A percentile compares a stretch with the other conserved stretches of the same genome.
Conservation (phyloP, 2,329 filamentous ascomycete species). For the Trichoderma sp. region DNA sequence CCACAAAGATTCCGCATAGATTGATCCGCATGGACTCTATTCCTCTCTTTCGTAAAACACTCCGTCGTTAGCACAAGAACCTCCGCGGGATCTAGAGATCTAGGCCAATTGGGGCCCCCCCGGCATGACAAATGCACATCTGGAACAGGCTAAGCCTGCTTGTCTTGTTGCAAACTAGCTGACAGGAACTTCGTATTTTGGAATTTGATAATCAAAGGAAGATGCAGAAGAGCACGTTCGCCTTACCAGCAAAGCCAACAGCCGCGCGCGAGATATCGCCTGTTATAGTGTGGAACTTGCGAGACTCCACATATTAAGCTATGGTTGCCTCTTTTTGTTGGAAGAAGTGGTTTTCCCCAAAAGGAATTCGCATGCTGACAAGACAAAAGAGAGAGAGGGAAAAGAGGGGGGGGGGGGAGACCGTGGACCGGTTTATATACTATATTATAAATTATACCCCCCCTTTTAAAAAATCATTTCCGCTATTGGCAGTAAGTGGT, state of each 20-base stretch:
- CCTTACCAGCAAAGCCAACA: not conserved
- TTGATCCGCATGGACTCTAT: not conserved
- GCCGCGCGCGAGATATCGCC: not conserved
- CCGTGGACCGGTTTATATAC: not conserved
- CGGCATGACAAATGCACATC: conserved; percentile 4
- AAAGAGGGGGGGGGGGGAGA: not conserved
- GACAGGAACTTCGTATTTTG: not conserved
- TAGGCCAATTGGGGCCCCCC: not conserved
- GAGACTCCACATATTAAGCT: not conserved
- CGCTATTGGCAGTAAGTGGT: not conserved
- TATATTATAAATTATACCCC: not conserved
- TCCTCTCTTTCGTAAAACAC: conserved; percentile 2
- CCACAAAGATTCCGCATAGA: not conserved
- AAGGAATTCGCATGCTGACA: not conserved
- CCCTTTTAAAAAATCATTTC: not conserved
- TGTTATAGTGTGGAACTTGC: not conserved
- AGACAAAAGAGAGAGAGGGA: not conserved
- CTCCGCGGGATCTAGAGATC: not conserved
- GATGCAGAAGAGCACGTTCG: not conserved
- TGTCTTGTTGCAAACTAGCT: not conserved
- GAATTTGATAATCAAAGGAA: not conserved
- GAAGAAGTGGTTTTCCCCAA: not conserved
- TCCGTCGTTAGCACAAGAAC: not conserved
- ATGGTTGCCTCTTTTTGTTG: not conserved
- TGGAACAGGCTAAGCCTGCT: not conserved